Conservation (phyloP, 768 basidiomycete genomes). For the Boletus sensibilis region DNA sequence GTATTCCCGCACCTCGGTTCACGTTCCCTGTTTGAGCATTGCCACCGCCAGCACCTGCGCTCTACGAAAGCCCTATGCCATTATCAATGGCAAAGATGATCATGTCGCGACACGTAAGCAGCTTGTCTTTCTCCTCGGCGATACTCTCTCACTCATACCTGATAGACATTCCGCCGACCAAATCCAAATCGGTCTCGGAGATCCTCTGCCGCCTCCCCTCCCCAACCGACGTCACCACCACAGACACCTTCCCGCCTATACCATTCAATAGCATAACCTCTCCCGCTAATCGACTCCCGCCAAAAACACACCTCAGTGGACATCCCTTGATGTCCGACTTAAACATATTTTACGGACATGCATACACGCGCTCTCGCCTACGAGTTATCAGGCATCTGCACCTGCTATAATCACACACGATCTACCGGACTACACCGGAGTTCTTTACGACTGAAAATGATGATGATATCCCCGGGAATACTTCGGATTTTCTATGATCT, state of each 20-base stretch:
- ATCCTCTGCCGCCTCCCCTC: slow-evolving; percentile 19
- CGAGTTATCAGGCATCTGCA: slow-evolving; percentile 16
- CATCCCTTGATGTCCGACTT: slow-evolving; percentile 11
- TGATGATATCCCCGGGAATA: slow-evolving; percentile 27
- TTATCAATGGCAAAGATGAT: slow-evolving; percentile 53
- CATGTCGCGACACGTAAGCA: slow-evolving; percentile 50
- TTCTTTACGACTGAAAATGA: slow-evolving; percentile 25
- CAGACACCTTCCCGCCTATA: slow-evolving; percentile 36
- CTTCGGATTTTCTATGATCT: slow-evolving; percentile 24
- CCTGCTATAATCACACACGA: slow-evolving; percentile 31
- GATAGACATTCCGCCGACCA: slow-evolving; percentile 36
- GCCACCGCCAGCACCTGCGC: slow-evolving; percentile 36
- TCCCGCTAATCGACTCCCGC: slow-evolving; percentile 15
- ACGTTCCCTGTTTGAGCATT: not conserved
- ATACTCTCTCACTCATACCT: not conserved
- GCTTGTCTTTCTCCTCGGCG: not conserved
- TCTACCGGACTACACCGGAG: slow-evolving; percentile 11
- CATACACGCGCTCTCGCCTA: slow-evolving; percentile 22
- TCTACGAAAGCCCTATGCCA: slow-evolving; percentile 44
- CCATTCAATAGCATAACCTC: slow-evolving; percentile 33
- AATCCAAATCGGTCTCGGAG: slow-evolving; percentile 28
- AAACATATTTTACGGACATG: slow-evolving; percentile 32
- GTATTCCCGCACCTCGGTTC: slow-evolving; percentile 2
- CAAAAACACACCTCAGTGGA: slow-evolving; percentile 18
- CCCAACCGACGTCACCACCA: slow-evolving; percentile 27